Evolutionary conservation across 2,329 filamentous ascomycete genomes (phyloP).

Genomic region (Talaromyces sp.): DNA sequence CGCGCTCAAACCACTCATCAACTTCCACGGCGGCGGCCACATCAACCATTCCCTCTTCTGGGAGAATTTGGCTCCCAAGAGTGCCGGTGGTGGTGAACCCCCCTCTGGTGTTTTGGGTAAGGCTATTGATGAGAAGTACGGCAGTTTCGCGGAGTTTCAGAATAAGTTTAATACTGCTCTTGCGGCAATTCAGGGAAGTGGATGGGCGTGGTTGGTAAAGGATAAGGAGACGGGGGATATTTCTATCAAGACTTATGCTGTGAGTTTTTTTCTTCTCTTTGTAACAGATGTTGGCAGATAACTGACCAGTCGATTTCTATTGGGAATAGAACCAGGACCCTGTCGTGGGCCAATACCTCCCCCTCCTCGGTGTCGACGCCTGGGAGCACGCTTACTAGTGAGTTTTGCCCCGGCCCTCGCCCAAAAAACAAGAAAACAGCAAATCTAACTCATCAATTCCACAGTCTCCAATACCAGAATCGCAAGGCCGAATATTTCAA

Average conservation of each 20-base stretch:
- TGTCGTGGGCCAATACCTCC: slow-evolving; percentile 74
- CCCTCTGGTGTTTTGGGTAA: slow-evolving; percentile 53
- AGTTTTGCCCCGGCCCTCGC: slow-evolving; percentile 25
- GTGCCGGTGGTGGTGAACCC: slow-evolving; percentile 57
- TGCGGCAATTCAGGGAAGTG: slow-evolving; percentile 60
- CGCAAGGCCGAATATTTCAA: slow-evolving; percentile 94
- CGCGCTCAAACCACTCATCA: slow-evolving; percentile 56
- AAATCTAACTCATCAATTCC: slow-evolving; percentile 19
- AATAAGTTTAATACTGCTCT: slow-evolving; percentile 60
- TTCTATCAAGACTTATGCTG: slow-evolving; percentile 59
- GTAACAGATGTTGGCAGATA: background rate
- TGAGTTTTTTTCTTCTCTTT: slow-evolving; percentile 32
- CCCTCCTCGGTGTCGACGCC: slow-evolving; percentile 83
- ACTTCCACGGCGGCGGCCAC: slow-evolving; percentile 62
- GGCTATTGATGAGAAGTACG: slow-evolving; percentile 57
- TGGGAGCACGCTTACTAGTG: slow-evolving; percentile 95
- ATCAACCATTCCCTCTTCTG: slow-evolving; percentile 62
- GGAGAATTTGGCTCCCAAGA: slow-evolving; percentile 62
- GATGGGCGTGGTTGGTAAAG: slow-evolving; percentile 61
- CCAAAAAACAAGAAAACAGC: background rate
- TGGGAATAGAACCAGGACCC: slow-evolving; percentile 71
- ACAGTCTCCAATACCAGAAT: slow-evolving; percentile 84
- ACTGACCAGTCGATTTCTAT: background rate
- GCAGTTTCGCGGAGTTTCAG: slow-evolving; percentile 55
- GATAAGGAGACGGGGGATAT: slow-evolving; percentile 56